These are phyloP conservation scores for Serendipita indica DNA, from an alignment of 768 basidiomycete species.

Conservation along the genomic window DNA sequence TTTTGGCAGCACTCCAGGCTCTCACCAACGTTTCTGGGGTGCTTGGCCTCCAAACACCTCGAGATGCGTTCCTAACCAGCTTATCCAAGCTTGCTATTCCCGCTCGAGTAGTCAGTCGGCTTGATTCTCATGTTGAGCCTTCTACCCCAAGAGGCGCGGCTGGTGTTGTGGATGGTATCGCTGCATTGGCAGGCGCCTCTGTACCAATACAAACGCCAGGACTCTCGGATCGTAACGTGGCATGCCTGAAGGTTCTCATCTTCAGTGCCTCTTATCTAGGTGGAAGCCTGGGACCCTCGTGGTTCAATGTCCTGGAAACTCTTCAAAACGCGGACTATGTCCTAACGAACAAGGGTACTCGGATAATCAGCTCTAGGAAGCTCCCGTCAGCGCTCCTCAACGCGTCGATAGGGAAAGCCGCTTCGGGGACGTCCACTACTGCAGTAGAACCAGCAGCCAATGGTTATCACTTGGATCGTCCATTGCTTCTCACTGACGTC, in stretches of 20 bases:
- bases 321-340: slow-evolving; percentile 94
- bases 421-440: slow-evolving; percentile 16
- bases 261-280: slow-evolving; percentile 67
- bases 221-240: slow-evolving; percentile 77
- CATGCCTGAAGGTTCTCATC: slow-evolving; percentile 74
- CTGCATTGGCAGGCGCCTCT: slow-evolving; percentile 22
- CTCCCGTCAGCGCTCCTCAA: slow-evolving; percentile 16
- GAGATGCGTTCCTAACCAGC: slow-evolving; percentile 84
- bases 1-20: slow-evolving; percentile 65
- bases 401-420: slow-evolving; percentile 17
- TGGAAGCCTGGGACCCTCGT: slow-evolving; percentile 73
- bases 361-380: slow-evolving; percentile 11
- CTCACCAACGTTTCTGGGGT: slow-evolving; percentile 82
- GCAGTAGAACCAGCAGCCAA: slow-evolving; percentile 21
- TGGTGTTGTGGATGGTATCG: slow-evolving; percentile 13
- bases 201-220: slow-evolving; percentile 43
- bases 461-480: slow-evolving; percentile 21
- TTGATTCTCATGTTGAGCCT: slow-evolving; percentile 45
- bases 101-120: slow-evolving; percentile 66
- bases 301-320: slow-evolving; percentile 83
- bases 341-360: slow-evolving; percentile 44
- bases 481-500: slow-evolving; percentile 54
- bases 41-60: slow-evolving; percentile 70
- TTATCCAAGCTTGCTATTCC: slow-evolving; percentile 92
- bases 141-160: slow-evolving; percentile 42